These are phyloP conservation scores for Begonia fuchsioides DNA, from an alignment of 306 rosid species.

Conservation along the genomic window DNA sequence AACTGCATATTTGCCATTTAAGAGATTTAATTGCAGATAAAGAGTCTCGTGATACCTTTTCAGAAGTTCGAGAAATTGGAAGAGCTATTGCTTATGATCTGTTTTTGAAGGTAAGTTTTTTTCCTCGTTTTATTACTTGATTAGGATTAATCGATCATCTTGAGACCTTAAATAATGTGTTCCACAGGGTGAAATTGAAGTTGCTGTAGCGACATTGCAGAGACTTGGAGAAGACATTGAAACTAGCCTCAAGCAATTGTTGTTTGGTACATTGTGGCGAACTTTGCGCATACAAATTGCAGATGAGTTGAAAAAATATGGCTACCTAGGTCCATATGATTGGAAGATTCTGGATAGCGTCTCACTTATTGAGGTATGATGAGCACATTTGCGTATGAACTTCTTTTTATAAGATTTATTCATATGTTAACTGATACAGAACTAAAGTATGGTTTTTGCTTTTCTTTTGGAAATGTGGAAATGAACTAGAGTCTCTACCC, in stretches of 20 bases:
- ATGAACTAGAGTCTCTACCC: conserved; percentile 76
- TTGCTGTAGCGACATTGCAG: conserved; percentile 80
- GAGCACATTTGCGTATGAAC: conserved; percentile 10
- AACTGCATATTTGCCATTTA: conserved; percentile 69
- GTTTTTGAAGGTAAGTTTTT: conserved; percentile 65
- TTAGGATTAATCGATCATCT: too few relatives aligned
- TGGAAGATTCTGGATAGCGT: conserved; percentile 71
- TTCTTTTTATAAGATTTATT: too few relatives aligned
- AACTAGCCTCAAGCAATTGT: conserved; percentile 69
- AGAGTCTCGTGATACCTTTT: conserved; percentile 64
- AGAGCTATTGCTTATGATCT: conserved; percentile 90
- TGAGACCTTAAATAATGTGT: conserved; percentile 8
- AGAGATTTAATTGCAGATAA: conserved; percentile 43
- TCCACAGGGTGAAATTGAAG: conserved; percentile 85
- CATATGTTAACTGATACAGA: conserved; percentile 5
- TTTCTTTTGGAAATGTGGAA: conserved; percentile 17
- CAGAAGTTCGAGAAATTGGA: conserved; percentile 92
- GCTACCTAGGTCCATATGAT: conserved; percentile 76
- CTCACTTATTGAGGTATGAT: conserved; percentile 63
- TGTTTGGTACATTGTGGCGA: conserved; percentile 82
- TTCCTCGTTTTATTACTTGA: not conserved
- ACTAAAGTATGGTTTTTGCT: conserved; percentile 24
- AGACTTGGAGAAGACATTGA: conserved; percentile 94
- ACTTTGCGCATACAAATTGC: conserved; percentile 62
- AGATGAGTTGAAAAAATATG: conserved; percentile 67